A percentile compares a stretch with the other conserved stretches of the same genome.
Evolutionary conservation across 2,329 filamentous ascomycete genomes (phyloP).

Genomic region (Claviceps humidiphila): DNA sequence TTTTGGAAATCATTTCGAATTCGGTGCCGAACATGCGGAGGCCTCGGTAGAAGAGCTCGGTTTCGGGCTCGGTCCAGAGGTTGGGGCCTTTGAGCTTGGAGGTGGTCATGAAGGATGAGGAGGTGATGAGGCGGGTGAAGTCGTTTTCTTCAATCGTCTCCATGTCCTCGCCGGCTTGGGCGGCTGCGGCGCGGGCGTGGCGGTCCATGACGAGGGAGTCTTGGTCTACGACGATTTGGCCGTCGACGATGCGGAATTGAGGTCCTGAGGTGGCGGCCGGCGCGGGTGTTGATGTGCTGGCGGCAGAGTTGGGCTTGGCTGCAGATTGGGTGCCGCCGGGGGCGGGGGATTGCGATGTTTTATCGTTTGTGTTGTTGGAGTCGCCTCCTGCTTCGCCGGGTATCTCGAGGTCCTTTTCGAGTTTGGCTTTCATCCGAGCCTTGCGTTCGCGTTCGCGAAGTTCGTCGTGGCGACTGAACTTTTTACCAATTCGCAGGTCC

Average conservation of each 20-base stretch:
- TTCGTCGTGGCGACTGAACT: conserved; percentile 60
- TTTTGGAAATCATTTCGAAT: conserved; percentile 64
- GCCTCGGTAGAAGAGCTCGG: conserved; percentile 62
- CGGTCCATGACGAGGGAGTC: conserved; percentile 54
- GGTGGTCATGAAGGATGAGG: conserved; percentile 48
- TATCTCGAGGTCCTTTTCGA: conserved; percentile 14
- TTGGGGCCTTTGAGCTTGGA: conserved; percentile 51
- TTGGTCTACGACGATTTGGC: conserved; percentile 59
- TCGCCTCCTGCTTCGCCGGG: conserved; percentile 9
- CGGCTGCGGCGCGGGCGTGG: conserved; percentile 46
- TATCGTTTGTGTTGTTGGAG: conserved; percentile 4
- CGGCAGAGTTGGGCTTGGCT: conserved; percentile 7
- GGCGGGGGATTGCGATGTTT: conserved; percentile 8
- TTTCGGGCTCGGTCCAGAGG: conserved; percentile 58
- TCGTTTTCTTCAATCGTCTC: conserved; percentile 66
- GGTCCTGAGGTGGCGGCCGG: conserved; percentile 27
- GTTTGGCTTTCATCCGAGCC: conserved; percentile 19
- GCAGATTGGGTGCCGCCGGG: conserved; percentile 2
- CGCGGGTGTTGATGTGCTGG: conserved; percentile 1
- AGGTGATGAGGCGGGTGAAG: conserved; percentile 58
- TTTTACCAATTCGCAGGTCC: conserved; percentile 58
- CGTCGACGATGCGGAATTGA: conserved; percentile 53
- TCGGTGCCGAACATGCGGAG: conserved; percentile 70
- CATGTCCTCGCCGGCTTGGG: conserved; percentile 33
- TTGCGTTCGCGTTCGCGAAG: conserved; percentile 53